Base-by-base conservation (phyloP, 495 filamentous ascomycete genomes). In the Neurospora sp. region DNA sequence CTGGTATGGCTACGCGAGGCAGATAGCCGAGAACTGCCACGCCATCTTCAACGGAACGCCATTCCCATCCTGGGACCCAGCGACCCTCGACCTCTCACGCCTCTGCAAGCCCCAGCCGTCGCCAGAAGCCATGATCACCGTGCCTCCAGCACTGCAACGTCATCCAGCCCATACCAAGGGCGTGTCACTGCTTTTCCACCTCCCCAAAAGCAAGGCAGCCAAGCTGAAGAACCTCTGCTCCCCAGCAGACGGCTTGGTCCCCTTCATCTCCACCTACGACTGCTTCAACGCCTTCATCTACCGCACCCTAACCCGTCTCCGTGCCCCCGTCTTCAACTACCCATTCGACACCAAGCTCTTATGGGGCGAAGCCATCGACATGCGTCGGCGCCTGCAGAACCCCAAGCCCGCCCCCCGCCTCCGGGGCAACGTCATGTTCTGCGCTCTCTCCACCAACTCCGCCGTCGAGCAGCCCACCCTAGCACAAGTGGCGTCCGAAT, bases 231-330 rank as follows among this genome's bases (percentile, higher is more conserved):
- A 66, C 27, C 35, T 71, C 39, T 71, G 71, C 31, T 37, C 35
- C 3, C 73, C 73, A 8, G 38, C 12, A 4, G 73, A 37, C 73
- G 81, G 48, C 48, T 16, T 31, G 11, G 48, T 59, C 48, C 6
- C 77, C 8, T 83, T 80, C 79, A 80, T 85, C 69, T 86, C 84
- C 0, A 85, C 81, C 9, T 85, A 83, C 48, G 83, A 85, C 69
- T 83, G 84, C 31, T 84, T 81, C 46, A 76, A 78, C 1, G 83
- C 84, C 5, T 82, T 82, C 69, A 73, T 84, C 16, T 83, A 81
- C 78, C 80, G 82, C 41, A 75, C 77, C 16, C 38, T 83, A 4
- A 77, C 80, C 14, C 76, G 81, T 20, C 75, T 82, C 16, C 82
- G 82, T 8, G 78, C 80, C 1, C 74, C 80, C 0, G 18, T 81